Percentiles rank a stretch among this genome's conserved stretches.
These are phyloP conservation scores for Scytalidium sp. DNA, from an alignment of 2,329 filamentous ascomycete genomes.

Conservation along the genomic window DNA sequence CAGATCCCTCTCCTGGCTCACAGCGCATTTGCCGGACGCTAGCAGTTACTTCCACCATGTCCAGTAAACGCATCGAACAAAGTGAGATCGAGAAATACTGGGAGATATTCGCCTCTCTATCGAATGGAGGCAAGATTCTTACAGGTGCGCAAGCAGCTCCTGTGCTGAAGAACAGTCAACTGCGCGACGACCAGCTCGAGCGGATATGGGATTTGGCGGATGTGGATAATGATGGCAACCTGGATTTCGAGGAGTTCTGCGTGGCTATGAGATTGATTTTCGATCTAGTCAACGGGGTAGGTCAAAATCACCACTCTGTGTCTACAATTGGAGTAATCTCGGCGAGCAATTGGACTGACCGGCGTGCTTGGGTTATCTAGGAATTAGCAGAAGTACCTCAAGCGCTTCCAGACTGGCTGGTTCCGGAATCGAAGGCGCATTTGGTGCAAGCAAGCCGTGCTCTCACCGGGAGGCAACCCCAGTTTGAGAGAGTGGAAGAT, in stretches of 20 bases:
- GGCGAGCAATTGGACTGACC: conserved; percentile 1
- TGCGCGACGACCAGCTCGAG: conserved; percentile 84
- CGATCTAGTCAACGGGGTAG: conserved; percentile 90
- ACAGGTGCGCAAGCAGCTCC: conserved; percentile 68
- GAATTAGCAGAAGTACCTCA: conserved; percentile 88
- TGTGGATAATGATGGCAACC: conserved; percentile 93
- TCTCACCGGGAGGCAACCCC: conserved; percentile 72
- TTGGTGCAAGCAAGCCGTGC: conserved; percentile 81
- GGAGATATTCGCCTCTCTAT: conserved; percentile 73
- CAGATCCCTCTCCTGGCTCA: neutral
- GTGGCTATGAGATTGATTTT: conserved; percentile 98
- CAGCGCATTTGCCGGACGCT: no score
- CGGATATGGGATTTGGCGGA: conserved; percentile 96
- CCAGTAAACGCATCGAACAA: conserved; percentile 60
- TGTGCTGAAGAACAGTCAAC: conserved; percentile 69
- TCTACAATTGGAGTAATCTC: conserved; percentile 4
- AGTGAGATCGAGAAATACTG: conserved; percentile 76
- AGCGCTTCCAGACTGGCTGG: conserved; percentile 88
- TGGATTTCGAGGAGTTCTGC: conserved; percentile 99
- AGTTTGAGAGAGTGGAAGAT: conserved; percentile 83
- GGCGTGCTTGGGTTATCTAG: conserved; percentile 38
- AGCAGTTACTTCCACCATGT: conserved; percentile 20
- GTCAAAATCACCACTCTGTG: conserved; percentile 25
- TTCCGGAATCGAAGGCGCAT: conserved; percentile 92
- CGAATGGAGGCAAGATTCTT: conserved; percentile 61